phyloP scores from a whole-genome alignment of 441 rosid species.

The Adansonia gregorii region DNA sequence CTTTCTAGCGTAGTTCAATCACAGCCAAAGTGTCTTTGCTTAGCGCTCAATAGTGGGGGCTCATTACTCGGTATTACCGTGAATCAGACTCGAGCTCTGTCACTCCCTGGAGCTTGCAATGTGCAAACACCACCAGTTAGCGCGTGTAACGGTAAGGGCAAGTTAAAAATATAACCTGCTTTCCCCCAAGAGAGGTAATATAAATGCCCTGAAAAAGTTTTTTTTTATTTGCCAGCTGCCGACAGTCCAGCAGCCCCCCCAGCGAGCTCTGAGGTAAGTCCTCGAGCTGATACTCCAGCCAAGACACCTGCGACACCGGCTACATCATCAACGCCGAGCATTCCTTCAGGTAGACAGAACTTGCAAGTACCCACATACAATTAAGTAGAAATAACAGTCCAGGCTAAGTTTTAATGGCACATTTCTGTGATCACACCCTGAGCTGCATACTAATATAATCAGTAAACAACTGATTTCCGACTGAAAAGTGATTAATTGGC shows the following conservation, averaged over 20 bases:
- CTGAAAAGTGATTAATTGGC: not conserved
- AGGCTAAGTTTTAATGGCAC: not conserved
- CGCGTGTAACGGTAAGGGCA: constrained; percentile 43
- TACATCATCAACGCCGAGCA: constrained; percentile 27
- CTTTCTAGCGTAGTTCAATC: constrained; percentile 47
- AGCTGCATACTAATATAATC: too few relatives aligned
- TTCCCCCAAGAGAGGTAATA: not conserved
- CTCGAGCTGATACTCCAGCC: constrained; percentile 37
- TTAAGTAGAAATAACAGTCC: not conserved
- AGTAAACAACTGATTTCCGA: too few relatives aligned
- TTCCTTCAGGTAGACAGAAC: constrained; percentile 35
- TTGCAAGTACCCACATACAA: not conserved
- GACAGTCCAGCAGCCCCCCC: constrained; percentile 34
- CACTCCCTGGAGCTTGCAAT: constrained; percentile 56
- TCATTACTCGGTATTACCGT: constrained; percentile 42
- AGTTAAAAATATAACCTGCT: not conserved
- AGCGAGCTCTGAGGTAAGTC: constrained; percentile 29
- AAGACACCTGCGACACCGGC: constrained; percentile 31
- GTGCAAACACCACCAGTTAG: constrained; percentile 55
- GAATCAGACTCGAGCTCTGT: constrained; percentile 51
- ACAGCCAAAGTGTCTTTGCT: constrained; percentile 53
- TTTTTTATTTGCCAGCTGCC: constrained; percentile 16
- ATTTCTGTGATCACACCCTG: not conserved
- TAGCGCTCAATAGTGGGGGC: constrained; percentile 39
- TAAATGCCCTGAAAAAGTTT: not conserved